Evolutionary conservation across 2,329 filamentous ascomycete genomes (phyloP), one percentile per base, ranked within the genome.

Genomic region (Hypocrella siamensis): DNA sequence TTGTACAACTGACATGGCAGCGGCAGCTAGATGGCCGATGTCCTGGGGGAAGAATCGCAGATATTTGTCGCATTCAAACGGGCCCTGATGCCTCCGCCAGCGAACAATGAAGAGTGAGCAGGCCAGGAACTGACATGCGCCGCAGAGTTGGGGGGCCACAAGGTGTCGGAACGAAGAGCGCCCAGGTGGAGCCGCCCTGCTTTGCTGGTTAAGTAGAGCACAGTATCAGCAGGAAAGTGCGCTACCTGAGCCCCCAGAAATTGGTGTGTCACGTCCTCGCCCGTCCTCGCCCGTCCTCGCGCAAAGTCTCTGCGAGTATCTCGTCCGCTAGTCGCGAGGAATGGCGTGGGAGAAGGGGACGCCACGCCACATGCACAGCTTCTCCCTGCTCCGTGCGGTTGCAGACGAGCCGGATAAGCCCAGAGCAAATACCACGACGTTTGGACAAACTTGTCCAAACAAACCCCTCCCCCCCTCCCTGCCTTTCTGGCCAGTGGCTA

Each of bases 261-360:
- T 44, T 49, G 46, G 50, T 52, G 50, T 49, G 49, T 52, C 44
- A 46, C 46, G 48, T 51, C 51, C 47, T 47, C 49, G 51, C 49
- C 44, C 40, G n/a, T n/a, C n/a, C n/a, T n/a, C n/a, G n/a, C n/a
- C n/a, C 46, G 48, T 51, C 51, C 47, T 47, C 49, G 51, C 49
- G 43, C 40, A 31, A 53, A 51, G 48, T 53, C 49, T 38, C 48
- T 48, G 35, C 41, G 40, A 41, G 48, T 51, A 51, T 46, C 33
- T 35, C n/a, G 35, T 25, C 27, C 27, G 16, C 8, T 9, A 17
- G 7, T 18, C 15, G 21, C 9, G 17, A 28, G 27, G 27, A 28
- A 18, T 32, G 30, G 33, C 30, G 19, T 24, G 28, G 18, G 15
- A 9, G 8, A 14, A 28, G 9, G 8, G n/a, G 6, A 22, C 15